phyloP scores from a whole-genome alignment of 1,284 basidiomycete genomes.

The Ganoderma lucidum region DNA sequence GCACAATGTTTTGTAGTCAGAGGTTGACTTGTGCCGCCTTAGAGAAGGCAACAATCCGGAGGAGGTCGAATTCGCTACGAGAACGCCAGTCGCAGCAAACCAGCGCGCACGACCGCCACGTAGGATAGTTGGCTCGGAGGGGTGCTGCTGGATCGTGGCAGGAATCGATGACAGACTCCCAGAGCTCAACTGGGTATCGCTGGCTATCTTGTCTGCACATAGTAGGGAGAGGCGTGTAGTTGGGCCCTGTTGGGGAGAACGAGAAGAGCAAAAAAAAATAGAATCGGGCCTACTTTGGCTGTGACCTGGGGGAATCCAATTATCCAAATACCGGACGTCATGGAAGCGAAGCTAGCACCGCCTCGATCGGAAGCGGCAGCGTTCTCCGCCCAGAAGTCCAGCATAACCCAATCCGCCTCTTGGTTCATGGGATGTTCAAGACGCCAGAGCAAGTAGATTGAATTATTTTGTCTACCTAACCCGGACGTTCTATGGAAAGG shows the following conservation, averaged over 20 bases:
- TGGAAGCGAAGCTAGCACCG: background rate
- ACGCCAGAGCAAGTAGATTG: no score
- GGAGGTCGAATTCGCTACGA: slow-evolving; percentile 1
- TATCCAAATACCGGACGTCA: background rate
- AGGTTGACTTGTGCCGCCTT: background rate
- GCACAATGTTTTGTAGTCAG: background rate
- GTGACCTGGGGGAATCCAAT: background rate
- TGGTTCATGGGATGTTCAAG: no score
- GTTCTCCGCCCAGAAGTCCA: no score
- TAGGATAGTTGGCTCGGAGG: background rate
- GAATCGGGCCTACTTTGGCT: background rate
- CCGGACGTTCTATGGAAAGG: background rate
- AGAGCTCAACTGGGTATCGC: background rate
- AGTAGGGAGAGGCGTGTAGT: background rate
- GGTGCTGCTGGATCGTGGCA: background rate
- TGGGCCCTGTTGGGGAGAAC: background rate
- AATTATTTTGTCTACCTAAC: background rate
- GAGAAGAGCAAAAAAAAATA: background rate
- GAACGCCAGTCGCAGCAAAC: background rate
- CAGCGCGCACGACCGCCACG: background rate
- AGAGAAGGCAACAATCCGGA: background rate
- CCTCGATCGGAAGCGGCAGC: background rate
- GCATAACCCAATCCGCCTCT: no score
- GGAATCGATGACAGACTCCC: background rate
- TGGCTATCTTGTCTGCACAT: background rate